phyloP scores from a whole-genome alignment of 495 filamentous ascomycete genomes.

The Podospora comata region DNA sequence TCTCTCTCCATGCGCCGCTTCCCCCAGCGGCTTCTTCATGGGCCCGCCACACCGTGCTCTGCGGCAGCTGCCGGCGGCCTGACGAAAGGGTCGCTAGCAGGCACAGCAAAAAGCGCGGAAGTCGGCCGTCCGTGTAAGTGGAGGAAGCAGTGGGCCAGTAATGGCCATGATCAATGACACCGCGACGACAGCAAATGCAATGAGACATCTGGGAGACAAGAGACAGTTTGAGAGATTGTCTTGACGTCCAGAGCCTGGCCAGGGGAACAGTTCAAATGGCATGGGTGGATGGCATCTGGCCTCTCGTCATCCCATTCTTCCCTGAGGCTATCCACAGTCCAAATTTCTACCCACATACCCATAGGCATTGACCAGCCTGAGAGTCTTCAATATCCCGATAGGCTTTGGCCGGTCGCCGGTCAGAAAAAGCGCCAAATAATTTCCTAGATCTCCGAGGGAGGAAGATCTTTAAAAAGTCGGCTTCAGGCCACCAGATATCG shows the following conservation, averaged over 20 bases:
- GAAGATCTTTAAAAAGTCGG: neutral
- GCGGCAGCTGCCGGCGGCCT: neutral
- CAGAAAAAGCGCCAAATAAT: slow-evolving; percentile 1
- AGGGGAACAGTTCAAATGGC: neutral
- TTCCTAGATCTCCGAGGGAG: neutral
- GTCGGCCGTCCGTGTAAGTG: neutral
- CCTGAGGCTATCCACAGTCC: neutral
- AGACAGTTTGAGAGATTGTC: neutral
- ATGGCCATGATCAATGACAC: neutral
- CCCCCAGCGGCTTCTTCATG: neutral
- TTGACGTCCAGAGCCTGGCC: neutral
- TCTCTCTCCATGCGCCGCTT: slow-evolving; percentile 1
- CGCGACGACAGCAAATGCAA: slow-evolving; percentile 2
- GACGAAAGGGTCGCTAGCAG: neutral
- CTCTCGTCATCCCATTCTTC: slow-evolving; percentile 2
- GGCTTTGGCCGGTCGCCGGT: slow-evolving; percentile 4
- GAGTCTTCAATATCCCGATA: neutral
- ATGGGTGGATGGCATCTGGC: neutral
- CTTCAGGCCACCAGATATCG: neutral
- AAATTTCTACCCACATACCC: neutral
- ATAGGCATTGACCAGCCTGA: neutral
- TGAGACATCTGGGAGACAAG: neutral
- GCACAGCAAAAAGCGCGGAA: neutral
- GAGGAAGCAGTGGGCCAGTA: slow-evolving; percentile 8
- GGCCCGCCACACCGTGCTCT: neutral